Conservation (phyloP, 169 alveolate genomes). For the Babesia ovata region DNA sequence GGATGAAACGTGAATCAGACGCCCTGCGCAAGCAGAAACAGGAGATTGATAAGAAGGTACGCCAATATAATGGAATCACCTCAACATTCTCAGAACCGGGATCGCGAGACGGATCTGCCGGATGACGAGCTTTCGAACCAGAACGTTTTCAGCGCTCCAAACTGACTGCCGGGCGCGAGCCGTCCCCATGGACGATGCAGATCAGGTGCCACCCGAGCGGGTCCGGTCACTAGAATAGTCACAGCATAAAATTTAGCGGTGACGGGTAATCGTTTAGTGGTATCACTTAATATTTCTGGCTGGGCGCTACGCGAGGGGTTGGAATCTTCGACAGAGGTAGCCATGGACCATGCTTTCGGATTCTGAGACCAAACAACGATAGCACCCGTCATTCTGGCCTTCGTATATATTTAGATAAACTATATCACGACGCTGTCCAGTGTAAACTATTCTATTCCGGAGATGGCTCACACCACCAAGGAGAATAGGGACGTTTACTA, state of each 20-base stretch:
- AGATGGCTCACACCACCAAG: conserved; percentile 90
- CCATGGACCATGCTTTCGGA: background rate
- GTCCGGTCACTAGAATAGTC: background rate
- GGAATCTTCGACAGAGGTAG: background rate
- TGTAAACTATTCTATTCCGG: background rate
- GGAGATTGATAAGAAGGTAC: conserved; percentile 32
- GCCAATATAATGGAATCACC: background rate
- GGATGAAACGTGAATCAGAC: conserved; percentile 27
- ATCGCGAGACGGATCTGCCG: conserved; percentile 20
- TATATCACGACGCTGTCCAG: background rate
- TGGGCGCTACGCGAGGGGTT: background rate
- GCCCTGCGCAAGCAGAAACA: conserved; percentile 20
- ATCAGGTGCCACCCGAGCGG: background rate
- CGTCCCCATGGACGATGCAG: conserved; percentile 10
- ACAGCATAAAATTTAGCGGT: no score
- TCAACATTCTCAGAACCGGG: conserved; percentile 5
- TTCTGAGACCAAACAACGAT: background rate
- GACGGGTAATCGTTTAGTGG: no score
- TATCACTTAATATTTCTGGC: no score
- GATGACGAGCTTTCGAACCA: conserved; percentile 59
- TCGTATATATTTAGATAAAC: no score
- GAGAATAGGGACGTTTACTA: conserved; percentile 95
- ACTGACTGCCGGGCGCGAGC: background rate
- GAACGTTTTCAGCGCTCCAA: conserved; percentile 56
- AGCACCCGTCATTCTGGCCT: background rate